Percentiles rank a stretch among this genome's conserved stretches.
Conservation (phyloP, 306 rosid species). For the Hippophae tibetana region DNA sequence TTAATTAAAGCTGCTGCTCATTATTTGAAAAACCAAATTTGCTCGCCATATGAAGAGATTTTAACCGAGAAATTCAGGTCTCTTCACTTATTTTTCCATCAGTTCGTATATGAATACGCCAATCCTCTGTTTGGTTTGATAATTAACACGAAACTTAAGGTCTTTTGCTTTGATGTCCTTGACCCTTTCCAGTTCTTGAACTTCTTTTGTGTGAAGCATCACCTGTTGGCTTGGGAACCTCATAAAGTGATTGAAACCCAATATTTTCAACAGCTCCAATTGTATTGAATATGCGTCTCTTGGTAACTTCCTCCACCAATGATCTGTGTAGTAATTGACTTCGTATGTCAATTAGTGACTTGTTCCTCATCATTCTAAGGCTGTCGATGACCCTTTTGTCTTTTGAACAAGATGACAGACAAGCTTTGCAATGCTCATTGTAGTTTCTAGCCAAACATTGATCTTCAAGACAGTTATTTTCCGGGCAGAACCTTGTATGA, state of each 20-base stretch:
- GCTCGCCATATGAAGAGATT: background rate
- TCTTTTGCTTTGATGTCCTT: conserved; percentile 1
- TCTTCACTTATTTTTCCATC: background rate
- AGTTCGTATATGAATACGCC: background rate
- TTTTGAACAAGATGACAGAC: conserved; percentile 8
- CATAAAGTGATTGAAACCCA: conserved; percentile 32
- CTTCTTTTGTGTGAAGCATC: too few relatives aligned
- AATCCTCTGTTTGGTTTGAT: background rate
- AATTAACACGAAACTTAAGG: background rate
- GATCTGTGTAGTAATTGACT: conserved; percentile 49
- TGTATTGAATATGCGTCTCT: conserved; percentile 50
- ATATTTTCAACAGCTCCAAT: conserved; percentile 57
- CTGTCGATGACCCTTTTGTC: conserved; percentile 8
- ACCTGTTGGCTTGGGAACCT: too few relatives aligned
- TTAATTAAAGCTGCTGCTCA: too few relatives aligned
- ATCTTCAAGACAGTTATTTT: conserved; percentile 7
- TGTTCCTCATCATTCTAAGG: conserved; percentile 23
- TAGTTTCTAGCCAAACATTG: conserved; percentile 7
- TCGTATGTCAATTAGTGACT: conserved; percentile 38
- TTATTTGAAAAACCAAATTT: too few relatives aligned
- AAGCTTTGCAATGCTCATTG: conserved; percentile 5
- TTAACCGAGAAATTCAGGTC: background rate
- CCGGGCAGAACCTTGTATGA: conserved; percentile 68
- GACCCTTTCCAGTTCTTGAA: background rate
- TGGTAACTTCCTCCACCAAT: conserved; percentile 43